These are phyloP conservation scores for Ophiobolus disseminans DNA, from an alignment of 2,329 filamentous ascomycete genomes.

Conservation along the genomic window DNA sequence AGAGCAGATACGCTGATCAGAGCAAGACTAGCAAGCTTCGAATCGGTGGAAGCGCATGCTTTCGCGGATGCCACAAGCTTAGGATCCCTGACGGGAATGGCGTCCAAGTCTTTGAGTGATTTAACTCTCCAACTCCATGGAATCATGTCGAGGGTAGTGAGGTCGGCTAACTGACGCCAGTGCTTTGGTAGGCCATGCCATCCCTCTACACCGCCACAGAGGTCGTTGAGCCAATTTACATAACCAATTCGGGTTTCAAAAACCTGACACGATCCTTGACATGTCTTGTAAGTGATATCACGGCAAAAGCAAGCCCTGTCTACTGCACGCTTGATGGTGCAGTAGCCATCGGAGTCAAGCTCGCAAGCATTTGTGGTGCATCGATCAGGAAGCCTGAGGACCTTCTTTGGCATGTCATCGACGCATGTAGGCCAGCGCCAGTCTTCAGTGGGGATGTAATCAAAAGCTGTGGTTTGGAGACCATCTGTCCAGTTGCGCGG, in stretches of 20 bases:
- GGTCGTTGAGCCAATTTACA: constrained; percentile 40
- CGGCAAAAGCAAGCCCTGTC: constrained; percentile 42
- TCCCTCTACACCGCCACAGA: constrained; percentile 35
- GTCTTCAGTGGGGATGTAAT: constrained; percentile 36
- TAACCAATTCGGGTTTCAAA: constrained; percentile 44
- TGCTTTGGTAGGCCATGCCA: constrained; percentile 43
- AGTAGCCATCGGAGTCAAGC: constrained; percentile 39
- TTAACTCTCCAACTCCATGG: constrained; percentile 42
- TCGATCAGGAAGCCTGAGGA: constrained; percentile 25
- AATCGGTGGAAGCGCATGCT: constrained; percentile 28
- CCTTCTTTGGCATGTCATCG: constrained; percentile 27
- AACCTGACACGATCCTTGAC: constrained; percentile 35
- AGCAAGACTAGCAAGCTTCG: constrained; percentile 32
- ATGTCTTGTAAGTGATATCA: constrained; percentile 35
- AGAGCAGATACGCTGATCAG: constrained; percentile 29
- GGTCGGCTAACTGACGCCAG: constrained; percentile 34
- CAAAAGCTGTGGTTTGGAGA: constrained; percentile 33
- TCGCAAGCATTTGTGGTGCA: constrained; percentile 44
- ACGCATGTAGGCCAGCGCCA: constrained; percentile 40
- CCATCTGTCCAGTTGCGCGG: constrained; percentile 34
- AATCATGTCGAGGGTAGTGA: constrained; percentile 36
- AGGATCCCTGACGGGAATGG: constrained; percentile 1
- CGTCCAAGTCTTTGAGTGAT: constrained; percentile 7
- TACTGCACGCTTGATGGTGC: constrained; percentile 32
- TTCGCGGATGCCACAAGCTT: constrained; percentile 1